Evolutionary conservation across 2,329 filamentous ascomycete genomes (phyloP).

Genomic region (Ceratocystis papillata): DNA sequence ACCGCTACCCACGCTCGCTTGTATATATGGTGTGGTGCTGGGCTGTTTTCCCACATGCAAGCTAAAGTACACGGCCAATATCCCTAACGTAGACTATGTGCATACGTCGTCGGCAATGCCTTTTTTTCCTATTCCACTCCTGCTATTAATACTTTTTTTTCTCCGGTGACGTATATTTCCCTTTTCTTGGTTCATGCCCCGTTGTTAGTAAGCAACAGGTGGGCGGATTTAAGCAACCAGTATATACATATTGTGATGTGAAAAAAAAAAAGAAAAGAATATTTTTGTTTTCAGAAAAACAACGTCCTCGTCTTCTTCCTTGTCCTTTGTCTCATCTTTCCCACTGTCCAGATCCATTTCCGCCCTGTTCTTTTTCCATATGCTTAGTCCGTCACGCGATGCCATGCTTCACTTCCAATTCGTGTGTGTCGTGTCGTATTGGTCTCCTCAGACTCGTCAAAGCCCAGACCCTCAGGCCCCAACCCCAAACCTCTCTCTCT

Average conservation of each 20-base stretch:
- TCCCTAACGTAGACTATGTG: neutral
- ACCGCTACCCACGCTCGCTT: neutral
- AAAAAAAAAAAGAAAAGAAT: neutral
- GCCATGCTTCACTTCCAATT: too few relatives aligned
- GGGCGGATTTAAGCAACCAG: neutral
- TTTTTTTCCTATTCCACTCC: neutral
- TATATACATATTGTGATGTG: neutral
- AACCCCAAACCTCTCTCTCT: too few relatives aligned
- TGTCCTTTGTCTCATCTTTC: neutral
- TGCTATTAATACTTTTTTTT: neutral
- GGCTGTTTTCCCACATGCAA: neutral
- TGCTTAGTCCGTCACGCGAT: too few relatives aligned
- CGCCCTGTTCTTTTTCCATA: neutral
- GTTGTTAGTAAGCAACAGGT: too few relatives aligned
- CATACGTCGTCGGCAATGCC: neutral
- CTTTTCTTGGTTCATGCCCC: too few relatives aligned
- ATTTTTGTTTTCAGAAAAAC: neutral
- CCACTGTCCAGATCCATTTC: neutral
- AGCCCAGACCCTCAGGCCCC: neutral
- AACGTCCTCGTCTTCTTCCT: neutral
- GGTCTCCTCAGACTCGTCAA: neutral
- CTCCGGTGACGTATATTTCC: too few relatives aligned
- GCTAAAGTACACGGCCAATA: neutral
- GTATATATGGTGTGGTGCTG: neutral
- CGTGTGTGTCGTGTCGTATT: neutral